Percentiles rank a stretch among this genome's conserved stretches.
These are phyloP conservation scores for Fusarium odoratissimum DNA, from an alignment of 2,329 filamentous ascomycete genomes.

Conservation along the genomic window DNA sequence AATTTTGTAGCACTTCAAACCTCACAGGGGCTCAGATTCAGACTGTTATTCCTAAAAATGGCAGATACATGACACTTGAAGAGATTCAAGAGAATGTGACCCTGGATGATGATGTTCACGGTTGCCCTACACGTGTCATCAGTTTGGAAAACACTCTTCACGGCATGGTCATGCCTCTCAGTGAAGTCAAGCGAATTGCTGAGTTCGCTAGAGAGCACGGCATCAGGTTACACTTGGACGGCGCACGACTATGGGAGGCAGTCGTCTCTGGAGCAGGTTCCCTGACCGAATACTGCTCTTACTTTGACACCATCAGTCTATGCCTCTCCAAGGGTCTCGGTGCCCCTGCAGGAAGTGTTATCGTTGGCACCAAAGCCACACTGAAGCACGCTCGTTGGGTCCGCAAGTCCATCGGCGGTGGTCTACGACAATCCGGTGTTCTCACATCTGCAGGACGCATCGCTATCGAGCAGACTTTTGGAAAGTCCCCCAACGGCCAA, in stretches of 20 bases:
- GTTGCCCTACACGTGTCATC: slow-evolving; percentile 83
- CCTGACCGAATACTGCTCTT: slow-evolving; percentile 72
- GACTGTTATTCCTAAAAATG: slow-evolving; percentile 75
- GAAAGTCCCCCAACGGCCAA: slow-evolving; percentile 49
- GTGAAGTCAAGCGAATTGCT: slow-evolving; percentile 75
- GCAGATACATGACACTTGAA: slow-evolving; percentile 78
- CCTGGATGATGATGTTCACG: slow-evolving; percentile 77
- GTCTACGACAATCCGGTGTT: slow-evolving; percentile 77
- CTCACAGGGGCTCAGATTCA: slow-evolving; percentile 78
- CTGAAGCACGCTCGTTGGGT: slow-evolving; percentile 57
- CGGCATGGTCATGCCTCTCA: slow-evolving; percentile 81
- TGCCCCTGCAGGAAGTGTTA: slow-evolving; percentile 81
- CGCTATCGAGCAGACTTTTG: slow-evolving; percentile 67
- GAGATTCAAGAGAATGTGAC: slow-evolving; percentile 77
- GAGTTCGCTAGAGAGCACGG: slow-evolving; percentile 73
- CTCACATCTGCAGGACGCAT: slow-evolving; percentile 77
- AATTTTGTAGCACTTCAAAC: slow-evolving; percentile 68
- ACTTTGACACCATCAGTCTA: slow-evolving; percentile 80
- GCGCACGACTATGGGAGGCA: slow-evolving; percentile 85
- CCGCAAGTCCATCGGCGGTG: slow-evolving; percentile 80
- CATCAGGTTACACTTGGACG: slow-evolving; percentile 81
- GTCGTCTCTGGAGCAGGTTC: slow-evolving; percentile 76
- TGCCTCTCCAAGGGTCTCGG: slow-evolving; percentile 88
- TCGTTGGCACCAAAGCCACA: slow-evolving; percentile 64
- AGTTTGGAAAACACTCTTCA: slow-evolving; percentile 87